Evolutionary conservation across 129 eudicot genomes (phyloP).

Genomic region (Rutidosis leptorrhynchoides): DNA sequence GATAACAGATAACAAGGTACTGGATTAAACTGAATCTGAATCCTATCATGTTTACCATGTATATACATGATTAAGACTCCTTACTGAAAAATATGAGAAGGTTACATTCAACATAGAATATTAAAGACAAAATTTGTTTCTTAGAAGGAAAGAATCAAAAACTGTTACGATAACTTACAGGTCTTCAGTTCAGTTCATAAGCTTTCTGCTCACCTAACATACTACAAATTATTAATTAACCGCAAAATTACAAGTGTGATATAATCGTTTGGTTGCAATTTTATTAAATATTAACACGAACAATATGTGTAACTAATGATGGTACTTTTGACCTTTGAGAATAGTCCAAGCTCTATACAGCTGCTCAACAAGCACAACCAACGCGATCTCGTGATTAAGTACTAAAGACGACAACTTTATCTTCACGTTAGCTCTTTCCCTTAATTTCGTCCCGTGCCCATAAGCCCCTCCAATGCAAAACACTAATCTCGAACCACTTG

Average conservation of each 20-base stretch:
- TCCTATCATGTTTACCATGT: neutral
- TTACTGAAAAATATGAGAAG: neutral
- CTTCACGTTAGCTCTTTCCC: conserved; percentile 62
- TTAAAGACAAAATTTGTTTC: neutral
- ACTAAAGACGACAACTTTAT: conserved; percentile 71
- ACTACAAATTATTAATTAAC: neutral
- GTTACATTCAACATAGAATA: neutral
- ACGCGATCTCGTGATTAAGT: conserved; percentile 82
- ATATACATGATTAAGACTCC: neutral
- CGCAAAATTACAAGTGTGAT: conserved; percentile 3
- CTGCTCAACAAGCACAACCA: conserved; percentile 78
- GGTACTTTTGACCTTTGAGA: conserved; percentile 88
- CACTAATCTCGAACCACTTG: conserved; percentile 66
- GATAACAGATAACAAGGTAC: neutral
- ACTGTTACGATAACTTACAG: neutral
- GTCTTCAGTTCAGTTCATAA: neutral
- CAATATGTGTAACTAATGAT: conserved; percentile 46
- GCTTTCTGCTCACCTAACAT: neutral
- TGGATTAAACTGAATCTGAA: neutral
- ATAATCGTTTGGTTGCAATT: neutral
- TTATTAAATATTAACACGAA: neutral
- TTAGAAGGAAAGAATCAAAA: conserved; percentile 5
- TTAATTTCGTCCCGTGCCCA: conserved; percentile 78
- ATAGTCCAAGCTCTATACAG: conserved; percentile 92
- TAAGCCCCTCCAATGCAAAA: conserved; percentile 95